These are phyloP conservation scores for Millerozyma miso DNA, from an alignment of 805 yeast genomes.

Conservation along the genomic window DNA sequence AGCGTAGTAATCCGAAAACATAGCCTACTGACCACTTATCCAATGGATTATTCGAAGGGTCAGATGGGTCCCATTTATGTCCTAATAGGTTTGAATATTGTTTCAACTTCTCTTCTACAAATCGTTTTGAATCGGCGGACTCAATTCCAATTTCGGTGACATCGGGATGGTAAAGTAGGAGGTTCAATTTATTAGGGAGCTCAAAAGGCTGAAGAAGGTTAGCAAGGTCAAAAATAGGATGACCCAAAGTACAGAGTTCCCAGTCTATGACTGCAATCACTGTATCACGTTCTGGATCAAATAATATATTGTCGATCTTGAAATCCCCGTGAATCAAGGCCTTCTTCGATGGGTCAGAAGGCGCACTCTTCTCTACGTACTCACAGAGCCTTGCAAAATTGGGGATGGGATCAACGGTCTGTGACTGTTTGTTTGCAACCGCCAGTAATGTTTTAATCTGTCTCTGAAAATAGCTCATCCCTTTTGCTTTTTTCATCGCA, in stretches of 20 bases:
- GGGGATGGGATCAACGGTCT: conserved; percentile 46
- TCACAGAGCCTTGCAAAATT: conserved; percentile 36
- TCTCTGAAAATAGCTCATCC: conserved; percentile 48
- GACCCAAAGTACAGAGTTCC: conserved; percentile 64
- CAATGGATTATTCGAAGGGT: conserved; percentile 39
- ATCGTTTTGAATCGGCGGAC: conserved; percentile 18
- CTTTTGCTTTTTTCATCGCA: conserved; percentile 8
- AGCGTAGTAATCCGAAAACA: conserved; percentile 52
- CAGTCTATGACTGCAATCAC: conserved; percentile 59
- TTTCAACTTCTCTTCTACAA: conserved; percentile 21
- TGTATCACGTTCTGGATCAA: conserved; percentile 47
- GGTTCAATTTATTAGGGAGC: conserved; percentile 37
- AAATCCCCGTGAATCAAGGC: conserved; percentile 61
- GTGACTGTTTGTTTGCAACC: conserved; percentile 36
- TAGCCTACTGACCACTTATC: conserved; percentile 49
- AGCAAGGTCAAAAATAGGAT: conserved; percentile 59
- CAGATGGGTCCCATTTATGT: conserved; percentile 26
- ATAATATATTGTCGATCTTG: conserved; percentile 60
- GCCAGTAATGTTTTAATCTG: conserved; percentile 46
- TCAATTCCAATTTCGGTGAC: conserved; percentile 31
- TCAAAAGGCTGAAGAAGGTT: conserved; percentile 54
- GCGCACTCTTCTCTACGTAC: conserved; percentile 43
- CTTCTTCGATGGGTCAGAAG: conserved; percentile 42
- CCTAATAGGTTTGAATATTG: conserved; percentile 22
- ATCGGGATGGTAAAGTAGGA: conserved; percentile 21